Percentiles rank a stretch among this genome's conserved stretches.
phyloP scores from a whole-genome alignment of 495 filamentous ascomycete genomes.

The Xylaria acuta region DNA sequence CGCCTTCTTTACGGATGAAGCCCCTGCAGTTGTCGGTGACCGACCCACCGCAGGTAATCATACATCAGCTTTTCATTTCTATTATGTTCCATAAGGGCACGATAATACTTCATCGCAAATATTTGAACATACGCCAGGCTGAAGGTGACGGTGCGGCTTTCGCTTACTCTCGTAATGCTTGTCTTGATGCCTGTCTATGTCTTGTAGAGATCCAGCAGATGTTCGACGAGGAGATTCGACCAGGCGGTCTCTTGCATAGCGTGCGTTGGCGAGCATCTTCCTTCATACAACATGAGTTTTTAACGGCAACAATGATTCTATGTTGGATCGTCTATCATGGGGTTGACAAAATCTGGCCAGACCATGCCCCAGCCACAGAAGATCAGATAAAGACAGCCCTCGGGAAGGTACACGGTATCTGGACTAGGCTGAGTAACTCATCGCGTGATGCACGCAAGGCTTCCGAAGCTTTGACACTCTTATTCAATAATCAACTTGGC shows the following conservation, averaged over 20 bases:
- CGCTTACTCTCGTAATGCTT: slow-evolving; percentile 32
- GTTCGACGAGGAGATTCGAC: slow-evolving; percentile 38
- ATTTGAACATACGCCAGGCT: slow-evolving; percentile 37
- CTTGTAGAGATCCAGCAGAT: slow-evolving; percentile 32
- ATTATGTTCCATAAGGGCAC: slow-evolving; percentile 47
- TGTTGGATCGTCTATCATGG: slow-evolving; percentile 39
- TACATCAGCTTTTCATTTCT: slow-evolving; percentile 43
- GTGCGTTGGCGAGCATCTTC: slow-evolving; percentile 38
- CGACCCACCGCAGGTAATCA: slow-evolving; percentile 45
- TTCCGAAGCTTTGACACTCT: slow-evolving; percentile 6
- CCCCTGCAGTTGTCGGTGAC: slow-evolving; percentile 43
- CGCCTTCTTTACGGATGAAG: slow-evolving; percentile 40
- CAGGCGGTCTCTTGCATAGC: slow-evolving; percentile 38
- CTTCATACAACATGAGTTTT: slow-evolving; percentile 36
- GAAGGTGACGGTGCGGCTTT: slow-evolving; percentile 32
- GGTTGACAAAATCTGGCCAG: slow-evolving; percentile 16
- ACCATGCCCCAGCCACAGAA: not conserved
- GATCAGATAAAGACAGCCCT: slow-evolving; percentile 15
- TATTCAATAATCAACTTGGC: slow-evolving; percentile 10
- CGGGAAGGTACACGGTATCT: slow-evolving; percentile 11
- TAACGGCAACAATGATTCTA: slow-evolving; percentile 42
- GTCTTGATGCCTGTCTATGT: slow-evolving; percentile 29
- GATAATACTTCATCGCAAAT: slow-evolving; percentile 48
- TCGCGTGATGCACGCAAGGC: slow-evolving; percentile 19
- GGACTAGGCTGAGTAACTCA: slow-evolving; percentile 10